phyloP scores from a whole-genome alignment of 345 rosid genomes.

The Populus euphratica region DNA sequence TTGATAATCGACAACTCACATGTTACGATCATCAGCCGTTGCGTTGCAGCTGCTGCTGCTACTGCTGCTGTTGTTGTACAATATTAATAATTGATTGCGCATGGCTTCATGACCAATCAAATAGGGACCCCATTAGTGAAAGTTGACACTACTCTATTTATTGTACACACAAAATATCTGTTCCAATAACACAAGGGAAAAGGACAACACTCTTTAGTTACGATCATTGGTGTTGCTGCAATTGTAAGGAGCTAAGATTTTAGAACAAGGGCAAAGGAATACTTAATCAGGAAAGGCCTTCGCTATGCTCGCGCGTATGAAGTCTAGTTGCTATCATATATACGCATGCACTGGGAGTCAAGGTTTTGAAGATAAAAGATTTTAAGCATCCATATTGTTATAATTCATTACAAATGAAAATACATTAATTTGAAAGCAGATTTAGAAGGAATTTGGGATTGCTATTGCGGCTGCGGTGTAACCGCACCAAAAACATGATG shows the following conservation, averaged over 20 bases:
- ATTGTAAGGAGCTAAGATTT: not conserved
- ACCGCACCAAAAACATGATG: no score
- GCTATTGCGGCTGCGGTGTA: no score
- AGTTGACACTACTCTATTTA: not conserved
- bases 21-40: not conserved
- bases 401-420: not conserved
- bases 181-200: not conserved
- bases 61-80: not conserved
- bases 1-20: slow-evolving; percentile 1
- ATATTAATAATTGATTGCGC: slow-evolving; percentile 2
- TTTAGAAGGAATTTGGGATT: not conserved
- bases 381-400: not conserved
- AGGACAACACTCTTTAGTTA: not conserved
- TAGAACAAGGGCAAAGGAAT: not conserved
- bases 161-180: not conserved
- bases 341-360: not conserved
- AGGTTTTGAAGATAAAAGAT: not conserved
- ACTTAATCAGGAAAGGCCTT: not conserved
- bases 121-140: not conserved
- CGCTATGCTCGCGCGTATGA: not conserved
- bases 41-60: not conserved
- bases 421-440: not conserved
- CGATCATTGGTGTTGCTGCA: not conserved
- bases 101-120: slow-evolving; percentile 9
- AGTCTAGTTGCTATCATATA: not conserved